Percentiles rank a stretch among this genome's conserved stretches.
phyloP scores from a whole-genome alignment of 192 early-diverging fungal genomes.

The Chytriomyces confervae region DNA sequence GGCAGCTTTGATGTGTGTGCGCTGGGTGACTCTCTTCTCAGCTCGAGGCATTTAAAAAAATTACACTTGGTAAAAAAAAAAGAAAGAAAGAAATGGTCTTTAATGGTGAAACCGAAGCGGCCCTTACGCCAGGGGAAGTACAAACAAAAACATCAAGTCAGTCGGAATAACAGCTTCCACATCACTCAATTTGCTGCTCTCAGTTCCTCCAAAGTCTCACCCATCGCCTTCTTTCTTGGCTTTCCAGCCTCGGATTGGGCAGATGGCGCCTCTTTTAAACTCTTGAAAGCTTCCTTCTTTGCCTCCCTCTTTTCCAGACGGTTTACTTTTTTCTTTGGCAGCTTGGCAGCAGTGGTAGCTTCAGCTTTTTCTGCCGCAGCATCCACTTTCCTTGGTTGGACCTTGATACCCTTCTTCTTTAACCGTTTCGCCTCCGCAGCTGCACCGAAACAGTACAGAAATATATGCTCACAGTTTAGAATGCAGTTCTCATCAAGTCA shows the following conservation, averaged over 20 bases:
- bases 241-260: constrained; percentile 24
- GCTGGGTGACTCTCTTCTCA: neutral
- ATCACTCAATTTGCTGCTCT: neutral
- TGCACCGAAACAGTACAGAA: constrained; percentile 14
- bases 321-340: constrained; percentile 37
- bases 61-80: neutral
- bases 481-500: neutral
- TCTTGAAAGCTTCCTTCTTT: constrained; percentile 42
- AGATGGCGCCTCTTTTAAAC: constrained; percentile 33
- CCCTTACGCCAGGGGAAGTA: too few species aligned
- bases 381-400: constrained; percentile 18
- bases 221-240: constrained; percentile 26
- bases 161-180: too few species aligned
- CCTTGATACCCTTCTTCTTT: constrained; percentile 55
- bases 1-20: neutral
- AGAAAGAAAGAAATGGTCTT: neutral
- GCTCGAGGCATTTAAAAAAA: neutral
- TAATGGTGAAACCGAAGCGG: too few species aligned
- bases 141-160: too few species aligned
- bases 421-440: constrained; percentile 46
- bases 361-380: constrained; percentile 5
- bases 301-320: constrained; percentile 45
- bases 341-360: neutral
- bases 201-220: constrained; percentile 29
- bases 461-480: neutral